Conservation (phyloP, 225 moss, liverwort and hornwort species). For the Physcomitrium patens region DNA sequence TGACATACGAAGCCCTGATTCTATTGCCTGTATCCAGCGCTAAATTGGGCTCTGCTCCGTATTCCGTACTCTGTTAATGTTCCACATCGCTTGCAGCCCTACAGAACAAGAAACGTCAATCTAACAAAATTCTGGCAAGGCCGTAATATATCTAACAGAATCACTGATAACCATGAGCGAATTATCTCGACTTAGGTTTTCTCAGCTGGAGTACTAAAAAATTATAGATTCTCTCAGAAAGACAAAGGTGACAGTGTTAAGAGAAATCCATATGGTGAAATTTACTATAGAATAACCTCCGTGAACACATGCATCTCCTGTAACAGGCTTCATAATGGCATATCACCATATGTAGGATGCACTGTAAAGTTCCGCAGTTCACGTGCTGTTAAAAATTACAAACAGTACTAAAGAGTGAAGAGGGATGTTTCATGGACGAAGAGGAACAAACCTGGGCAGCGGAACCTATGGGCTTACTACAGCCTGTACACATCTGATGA, state of each 20-base stretch:
- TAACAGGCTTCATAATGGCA: background rate
- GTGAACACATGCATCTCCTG: background rate
- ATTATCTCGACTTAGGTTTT: conserved; percentile 4
- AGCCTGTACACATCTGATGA: conserved; percentile 63
- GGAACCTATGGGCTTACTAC: conserved; percentile 50
- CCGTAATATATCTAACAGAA: conserved; percentile 14
- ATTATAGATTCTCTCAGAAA: background rate
- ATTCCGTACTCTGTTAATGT: conserved; percentile 41
- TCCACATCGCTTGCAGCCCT: conserved; percentile 49
- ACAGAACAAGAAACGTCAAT: conserved; percentile 40
- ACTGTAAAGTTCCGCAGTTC: background rate
- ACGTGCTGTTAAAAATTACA: background rate
- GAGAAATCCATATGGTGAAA: background rate
- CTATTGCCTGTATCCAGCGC: conserved; percentile 20
- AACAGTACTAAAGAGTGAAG: conserved; percentile 5
- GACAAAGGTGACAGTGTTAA: background rate
- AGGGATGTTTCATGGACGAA: conserved; percentile 22
- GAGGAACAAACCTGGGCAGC: conserved; percentile 53
- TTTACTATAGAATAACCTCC: conserved; percentile 1
- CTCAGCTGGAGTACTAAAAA: conserved; percentile 17
- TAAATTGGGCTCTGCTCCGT: conserved; percentile 38
- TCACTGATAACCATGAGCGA: background rate
- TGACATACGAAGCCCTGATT: conserved; percentile 7
- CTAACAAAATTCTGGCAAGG: conserved; percentile 22
- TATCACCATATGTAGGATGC: background rate